Evolutionary conservation across 108 stramenopile genomes (phyloP), one percentile per base, ranked within the genome.

Genomic region (Cyclotella kingstonii): DNA sequence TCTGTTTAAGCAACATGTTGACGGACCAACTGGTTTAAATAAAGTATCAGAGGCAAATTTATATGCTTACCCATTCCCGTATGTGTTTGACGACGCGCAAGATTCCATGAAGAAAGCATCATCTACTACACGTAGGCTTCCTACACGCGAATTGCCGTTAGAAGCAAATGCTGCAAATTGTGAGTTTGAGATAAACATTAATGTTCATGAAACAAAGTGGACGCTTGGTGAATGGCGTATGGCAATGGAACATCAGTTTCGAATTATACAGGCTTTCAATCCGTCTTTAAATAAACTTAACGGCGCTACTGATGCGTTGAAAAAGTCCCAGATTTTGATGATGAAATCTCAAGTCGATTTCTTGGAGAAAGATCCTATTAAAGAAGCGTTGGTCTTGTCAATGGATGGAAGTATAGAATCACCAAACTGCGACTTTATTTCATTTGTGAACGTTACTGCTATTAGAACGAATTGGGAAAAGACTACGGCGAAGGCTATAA

Each of bases 391-490:
- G 36, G 81, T 85, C 1, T 78, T 90, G 81, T 57, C 55, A 14
- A 52, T 95, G 49, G 68, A 52, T 10, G 93, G 93, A 18, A 75
- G 60, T 26, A 86, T 91, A 19, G 41, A 81, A 42, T 90, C 89
- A 7, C 63, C 45, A 4, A 78, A 85, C 40, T 95, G 91, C 40
- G 60, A 86, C 61, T 91, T 94, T 48, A 33, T 31, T 21, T 76
- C 90, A 19, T 80, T 70, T 31, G 53, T 96, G 6, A 87, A 89
- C 62, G 77, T 77, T 0, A 93, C 89, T 14, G 95, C 95, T 8
- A 64, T 94, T 43, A 73, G 95, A 23, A 89, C 86, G 6, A 86
- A 96, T 60, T 92, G 90, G 90, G 85, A 92, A 34, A 49, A 71
- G 21, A 86, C 90, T 6, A 90, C 86, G 12, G 81, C 73, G 29